Percentiles rank a stretch among this genome's conserved stretches.
These are phyloP conservation scores for Astraeus odoratus DNA, from an alignment of 768 basidiomycete genomes.

Conservation along the genomic window DNA sequence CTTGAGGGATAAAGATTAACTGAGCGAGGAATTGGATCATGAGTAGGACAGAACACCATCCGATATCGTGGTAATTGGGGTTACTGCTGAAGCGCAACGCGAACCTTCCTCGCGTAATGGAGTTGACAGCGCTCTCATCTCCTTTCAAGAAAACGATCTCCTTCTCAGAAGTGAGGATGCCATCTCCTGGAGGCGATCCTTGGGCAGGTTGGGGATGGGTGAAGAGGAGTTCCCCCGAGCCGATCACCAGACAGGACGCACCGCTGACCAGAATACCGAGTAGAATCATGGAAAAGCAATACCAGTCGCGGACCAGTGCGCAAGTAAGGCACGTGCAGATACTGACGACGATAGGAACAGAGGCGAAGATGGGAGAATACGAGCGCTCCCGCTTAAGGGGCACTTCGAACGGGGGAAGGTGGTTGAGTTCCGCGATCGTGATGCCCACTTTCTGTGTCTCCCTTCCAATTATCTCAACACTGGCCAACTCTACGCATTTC, in stretches of 20 bases:
- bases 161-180: conserved; percentile 18
- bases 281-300: conserved; percentile 24
- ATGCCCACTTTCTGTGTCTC: conserved; percentile 3
- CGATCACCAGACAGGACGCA: conserved; percentile 21
- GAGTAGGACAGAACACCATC: conserved; percentile 26
- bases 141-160: conserved; percentile 26
- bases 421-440: conserved; percentile 6
- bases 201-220: conserved; percentile 14
- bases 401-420: not conserved
- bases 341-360: conserved; percentile 21
- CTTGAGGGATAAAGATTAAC: conserved; percentile 30
- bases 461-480: not conserved
- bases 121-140: conserved; percentile 23
- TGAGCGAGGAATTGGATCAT: conserved; percentile 28
- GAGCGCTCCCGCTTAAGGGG: not conserved
- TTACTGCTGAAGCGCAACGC: conserved; percentile 10
- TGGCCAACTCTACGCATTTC: not conserved
- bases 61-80: conserved; percentile 14
- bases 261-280: conserved; percentile 29
- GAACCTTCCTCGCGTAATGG: conserved; percentile 27
- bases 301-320: conserved; percentile 25
- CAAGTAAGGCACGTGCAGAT: conserved; percentile 17
- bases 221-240: conserved; percentile 22
- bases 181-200: conserved; percentile 25
- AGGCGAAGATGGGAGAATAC: conserved; percentile 13